Evolutionary conservation across 225 moss, liverwort and hornwort species (phyloP).

Genomic region (Pleurozium schreberi): DNA sequence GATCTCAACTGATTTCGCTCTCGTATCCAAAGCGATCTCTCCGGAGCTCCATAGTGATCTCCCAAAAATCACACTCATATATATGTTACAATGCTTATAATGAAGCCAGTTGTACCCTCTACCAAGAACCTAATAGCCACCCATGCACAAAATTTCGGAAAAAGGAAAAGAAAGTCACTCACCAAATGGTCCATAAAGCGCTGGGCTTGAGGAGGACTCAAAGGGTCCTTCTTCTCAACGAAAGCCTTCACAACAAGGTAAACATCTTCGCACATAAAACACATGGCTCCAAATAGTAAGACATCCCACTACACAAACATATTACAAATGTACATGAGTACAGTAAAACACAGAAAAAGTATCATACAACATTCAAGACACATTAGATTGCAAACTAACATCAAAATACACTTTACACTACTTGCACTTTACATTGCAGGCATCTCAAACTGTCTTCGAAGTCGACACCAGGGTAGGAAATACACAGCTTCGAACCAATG

Average conservation of each 20-base stretch:
- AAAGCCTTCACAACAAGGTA: conserved; percentile 79
- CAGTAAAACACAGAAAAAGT: neutral
- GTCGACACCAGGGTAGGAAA: conserved; percentile 75
- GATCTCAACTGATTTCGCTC: neutral
- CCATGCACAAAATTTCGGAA: neutral
- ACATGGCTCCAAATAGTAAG: neutral
- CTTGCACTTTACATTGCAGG: conserved; percentile 82
- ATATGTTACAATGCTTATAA: neutral
- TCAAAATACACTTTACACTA: neutral
- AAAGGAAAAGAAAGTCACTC: neutral
- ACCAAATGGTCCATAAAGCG: conserved; percentile 87
- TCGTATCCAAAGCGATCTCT: neutral
- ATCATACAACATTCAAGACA: neutral
- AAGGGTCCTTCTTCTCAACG: conserved; percentile 46
- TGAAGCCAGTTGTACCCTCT: neutral
- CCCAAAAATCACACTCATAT: neutral
- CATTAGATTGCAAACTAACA: neutral
- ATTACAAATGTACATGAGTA: neutral
- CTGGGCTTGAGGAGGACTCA: conserved; percentile 65
- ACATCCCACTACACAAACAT: neutral
- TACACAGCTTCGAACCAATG: conserved; percentile 75
- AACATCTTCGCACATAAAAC: conserved; percentile 89
- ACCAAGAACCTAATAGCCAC: neutral
- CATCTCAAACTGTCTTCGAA: conserved; percentile 76
- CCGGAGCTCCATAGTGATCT: neutral